A percentile compares a stretch with the other conserved stretches of the same genome.
Conservation (phyloP, 2,329 filamentous ascomycete genomes). For the Epichloe elymi region DNA sequence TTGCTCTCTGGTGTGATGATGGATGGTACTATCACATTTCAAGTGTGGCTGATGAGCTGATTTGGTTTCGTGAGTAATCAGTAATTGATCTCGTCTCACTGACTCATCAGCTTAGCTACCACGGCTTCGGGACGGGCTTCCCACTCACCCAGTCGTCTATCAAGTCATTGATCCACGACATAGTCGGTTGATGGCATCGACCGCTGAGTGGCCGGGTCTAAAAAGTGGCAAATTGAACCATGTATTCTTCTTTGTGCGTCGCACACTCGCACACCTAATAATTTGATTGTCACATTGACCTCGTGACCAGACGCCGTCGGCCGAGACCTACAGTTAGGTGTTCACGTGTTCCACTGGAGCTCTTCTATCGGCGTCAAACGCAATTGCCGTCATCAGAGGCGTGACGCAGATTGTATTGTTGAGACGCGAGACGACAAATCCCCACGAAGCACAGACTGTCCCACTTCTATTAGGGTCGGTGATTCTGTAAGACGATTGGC, state of each 20-base stretch:
- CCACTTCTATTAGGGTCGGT: background rate
- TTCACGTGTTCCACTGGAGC: background rate
- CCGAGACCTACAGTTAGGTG: slow-evolving; percentile 8
- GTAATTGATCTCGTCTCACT: background rate
- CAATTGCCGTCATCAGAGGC: background rate
- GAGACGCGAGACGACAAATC: background rate
- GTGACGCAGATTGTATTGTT: background rate
- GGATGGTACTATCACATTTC: background rate
- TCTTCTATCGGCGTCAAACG: too few relatives aligned
- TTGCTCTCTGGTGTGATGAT: background rate
- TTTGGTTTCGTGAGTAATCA: background rate
- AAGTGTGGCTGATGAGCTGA: background rate
- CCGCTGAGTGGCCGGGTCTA: background rate
- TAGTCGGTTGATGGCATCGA: background rate
- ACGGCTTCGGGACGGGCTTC: background rate
- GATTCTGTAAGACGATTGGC: slow-evolving; percentile 12
- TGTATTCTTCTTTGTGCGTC: background rate
- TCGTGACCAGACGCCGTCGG: slow-evolving; percentile 7
- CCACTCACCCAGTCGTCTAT: background rate
- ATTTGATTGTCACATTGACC: background rate
- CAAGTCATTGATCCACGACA: background rate
- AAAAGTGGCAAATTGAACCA: background rate
- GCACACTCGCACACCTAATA: background rate
- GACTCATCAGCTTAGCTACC: background rate
- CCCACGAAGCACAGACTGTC: background rate